A percentile compares a stretch with the other conserved stretches of the same genome.
Evolutionary conservation across 73 alveolate species (phyloP).

Genomic region (Uronychia setigera): DNA sequence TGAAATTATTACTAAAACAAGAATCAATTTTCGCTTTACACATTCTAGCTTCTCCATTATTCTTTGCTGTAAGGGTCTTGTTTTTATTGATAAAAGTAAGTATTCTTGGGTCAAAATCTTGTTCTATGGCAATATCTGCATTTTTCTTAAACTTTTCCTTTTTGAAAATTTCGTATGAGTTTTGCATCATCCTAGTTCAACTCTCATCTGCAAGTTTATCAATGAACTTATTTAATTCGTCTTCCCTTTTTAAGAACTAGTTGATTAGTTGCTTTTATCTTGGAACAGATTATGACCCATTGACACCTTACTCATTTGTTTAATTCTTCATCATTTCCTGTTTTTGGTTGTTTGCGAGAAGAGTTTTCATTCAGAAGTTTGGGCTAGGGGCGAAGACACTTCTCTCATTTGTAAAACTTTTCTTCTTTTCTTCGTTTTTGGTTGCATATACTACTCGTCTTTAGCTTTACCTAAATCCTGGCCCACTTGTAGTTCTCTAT

Average conservation of each 20-base stretch:
- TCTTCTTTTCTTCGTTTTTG: not conserved
- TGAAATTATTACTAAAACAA: not conserved
- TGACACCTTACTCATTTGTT: not conserved
- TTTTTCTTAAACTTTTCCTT: not conserved
- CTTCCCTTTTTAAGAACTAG: not conserved
- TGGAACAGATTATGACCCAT: too few relatives aligned
- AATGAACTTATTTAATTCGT: not conserved
- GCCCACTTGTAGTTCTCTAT: not conserved
- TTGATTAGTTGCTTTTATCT: not conserved
- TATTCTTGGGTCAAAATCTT: not conserved
- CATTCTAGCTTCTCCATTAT: not conserved
- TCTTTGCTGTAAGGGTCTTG: not conserved
- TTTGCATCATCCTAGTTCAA: not conserved
- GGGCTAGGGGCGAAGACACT: not conserved
- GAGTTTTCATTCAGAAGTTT: not conserved
- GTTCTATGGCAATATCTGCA: not conserved
- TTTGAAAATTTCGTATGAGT: not conserved
- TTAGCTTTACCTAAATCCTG: not conserved
- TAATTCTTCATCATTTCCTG: not conserved
- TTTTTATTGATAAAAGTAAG: not conserved
- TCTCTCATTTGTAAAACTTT: not conserved
- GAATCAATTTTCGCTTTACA: not conserved
- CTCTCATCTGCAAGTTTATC: not conserved
- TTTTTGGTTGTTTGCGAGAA: not conserved
- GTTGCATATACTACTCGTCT: not conserved